A percentile compares a stretch with the other conserved stretches of the same genome.
These are phyloP conservation scores for Phylloporus rhodoxanthus DNA, from an alignment of 768 basidiomycete species.

Conservation along the genomic window DNA sequence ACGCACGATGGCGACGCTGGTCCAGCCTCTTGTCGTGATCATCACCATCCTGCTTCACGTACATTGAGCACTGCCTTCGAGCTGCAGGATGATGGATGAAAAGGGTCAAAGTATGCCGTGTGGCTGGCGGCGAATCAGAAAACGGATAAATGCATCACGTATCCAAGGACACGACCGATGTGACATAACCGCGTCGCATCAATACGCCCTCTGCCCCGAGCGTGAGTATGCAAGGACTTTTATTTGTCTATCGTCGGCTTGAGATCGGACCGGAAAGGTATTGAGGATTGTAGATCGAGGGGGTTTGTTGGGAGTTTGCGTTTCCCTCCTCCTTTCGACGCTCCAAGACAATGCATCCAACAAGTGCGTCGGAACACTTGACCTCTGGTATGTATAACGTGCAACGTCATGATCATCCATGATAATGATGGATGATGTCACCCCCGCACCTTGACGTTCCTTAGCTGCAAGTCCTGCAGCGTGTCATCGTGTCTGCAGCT, in stretches of 20 bases:
- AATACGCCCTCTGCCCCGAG: background rate
- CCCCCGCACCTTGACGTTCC: too few relatives aligned
- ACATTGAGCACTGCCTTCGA: background rate
- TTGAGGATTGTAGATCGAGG: too few relatives aligned
- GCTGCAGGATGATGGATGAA: too few relatives aligned
- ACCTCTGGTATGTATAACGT: too few relatives aligned
- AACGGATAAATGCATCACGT: background rate
- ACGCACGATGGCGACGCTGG: background rate
- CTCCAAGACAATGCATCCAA: too few relatives aligned
- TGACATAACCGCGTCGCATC: background rate
- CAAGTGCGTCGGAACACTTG: too few relatives aligned
- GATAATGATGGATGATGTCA: too few relatives aligned
- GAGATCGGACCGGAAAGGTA: background rate
- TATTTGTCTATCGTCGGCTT: background rate
- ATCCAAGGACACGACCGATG: background rate
- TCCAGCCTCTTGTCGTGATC: background rate
- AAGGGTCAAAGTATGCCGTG: background rate
- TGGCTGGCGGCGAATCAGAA: background rate
- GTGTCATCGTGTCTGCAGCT: too few relatives aligned
- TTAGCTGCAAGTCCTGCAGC: too few relatives aligned
- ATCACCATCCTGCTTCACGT: background rate
- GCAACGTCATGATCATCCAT: too few relatives aligned
- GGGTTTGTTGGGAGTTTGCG: too few relatives aligned
- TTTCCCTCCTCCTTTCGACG: too few relatives aligned
- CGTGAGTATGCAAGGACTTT: background rate